Evolutionary conservation across 2,329 filamentous ascomycete genomes (phyloP).

Genomic region (Nigrospora osmanthi): DNA sequence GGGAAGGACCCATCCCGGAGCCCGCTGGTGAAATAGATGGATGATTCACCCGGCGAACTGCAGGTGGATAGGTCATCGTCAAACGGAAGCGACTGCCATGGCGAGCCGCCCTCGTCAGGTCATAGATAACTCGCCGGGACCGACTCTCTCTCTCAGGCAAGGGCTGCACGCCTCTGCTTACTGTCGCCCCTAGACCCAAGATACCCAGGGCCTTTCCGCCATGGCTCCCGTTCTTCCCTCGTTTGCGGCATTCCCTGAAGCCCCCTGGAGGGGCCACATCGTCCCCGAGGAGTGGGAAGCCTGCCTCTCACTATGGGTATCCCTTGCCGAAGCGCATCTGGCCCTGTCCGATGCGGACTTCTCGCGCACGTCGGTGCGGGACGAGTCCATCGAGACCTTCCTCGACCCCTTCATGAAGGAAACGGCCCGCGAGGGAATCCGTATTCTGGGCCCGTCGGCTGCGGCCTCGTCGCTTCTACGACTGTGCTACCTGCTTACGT

Average conservation of each 20-base stretch:
- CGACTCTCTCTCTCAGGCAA: too few relatives aligned
- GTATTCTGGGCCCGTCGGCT: constrained; percentile 23
- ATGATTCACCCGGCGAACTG: too few relatives aligned
- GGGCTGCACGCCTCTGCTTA: too few relatives aligned
- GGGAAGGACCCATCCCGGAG: too few relatives aligned
- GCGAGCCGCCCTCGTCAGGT: too few relatives aligned
- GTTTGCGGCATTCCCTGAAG: constrained; percentile 70
- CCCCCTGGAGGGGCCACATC: constrained; percentile 58
- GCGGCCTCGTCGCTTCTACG: constrained; percentile 45
- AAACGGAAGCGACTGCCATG: too few relatives aligned
- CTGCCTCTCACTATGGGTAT: constrained; percentile 69
- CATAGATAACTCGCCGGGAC: too few relatives aligned
- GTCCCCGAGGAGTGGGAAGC: constrained; percentile 66
- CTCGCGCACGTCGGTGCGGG: constrained; percentile 35
- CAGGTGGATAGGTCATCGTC: too few relatives aligned
- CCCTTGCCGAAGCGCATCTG: constrained; percentile 59
- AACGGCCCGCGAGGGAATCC: constrained; percentile 29
- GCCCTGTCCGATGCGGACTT: constrained; percentile 51
- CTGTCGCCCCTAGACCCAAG: too few relatives aligned
- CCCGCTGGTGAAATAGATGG: too few relatives aligned
- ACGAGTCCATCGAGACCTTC: constrained; percentile 55
- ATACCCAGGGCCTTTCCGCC: background rate
- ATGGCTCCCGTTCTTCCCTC: constrained; percentile 51
- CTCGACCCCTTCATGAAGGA: constrained; percentile 60
- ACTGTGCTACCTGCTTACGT: constrained; percentile 55